Evolutionary conservation across 352 stramenopile genomes (phyloP).

Genomic region (Phytophthora brassicae): DNA sequence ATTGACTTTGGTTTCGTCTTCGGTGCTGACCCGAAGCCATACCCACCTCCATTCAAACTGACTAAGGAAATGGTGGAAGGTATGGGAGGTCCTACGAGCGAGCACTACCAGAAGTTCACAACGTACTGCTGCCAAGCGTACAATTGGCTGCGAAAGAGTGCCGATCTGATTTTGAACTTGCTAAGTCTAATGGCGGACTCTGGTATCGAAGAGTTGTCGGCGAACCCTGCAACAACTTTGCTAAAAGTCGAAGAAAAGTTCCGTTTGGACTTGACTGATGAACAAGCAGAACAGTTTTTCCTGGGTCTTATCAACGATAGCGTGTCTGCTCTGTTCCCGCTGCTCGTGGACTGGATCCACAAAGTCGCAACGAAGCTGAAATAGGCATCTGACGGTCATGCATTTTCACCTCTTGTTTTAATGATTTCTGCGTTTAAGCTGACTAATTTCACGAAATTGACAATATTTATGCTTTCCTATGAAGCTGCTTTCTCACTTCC

Average conservation of each 20-base stretch:
- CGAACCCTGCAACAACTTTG: conserved; percentile 79
- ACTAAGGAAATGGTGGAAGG: conserved; percentile 98
- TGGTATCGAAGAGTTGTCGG: conserved; percentile 94
- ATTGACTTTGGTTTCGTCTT: conserved; percentile 99
- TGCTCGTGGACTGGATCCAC: conserved; percentile 89
- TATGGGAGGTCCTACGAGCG: conserved; percentile 91
- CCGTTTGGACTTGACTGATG: conserved; percentile 96
- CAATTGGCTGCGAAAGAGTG: conserved; percentile 96
- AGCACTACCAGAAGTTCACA: conserved; percentile 93
- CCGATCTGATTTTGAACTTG: conserved; percentile 98
- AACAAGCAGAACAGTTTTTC: conserved; percentile 98
- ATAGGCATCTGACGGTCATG: conserved; percentile 18
- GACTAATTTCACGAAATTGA: conserved; percentile 8
- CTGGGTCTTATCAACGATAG: conserved; percentile 95
- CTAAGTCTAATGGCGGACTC: conserved; percentile 99
- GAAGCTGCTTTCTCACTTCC: conserved; percentile 19
- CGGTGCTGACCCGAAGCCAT: conserved; percentile 97
- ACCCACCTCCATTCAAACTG: conserved; percentile 98
- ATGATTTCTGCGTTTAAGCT: conserved; percentile 14
- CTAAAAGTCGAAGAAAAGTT: conserved; percentile 96
- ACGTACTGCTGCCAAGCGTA: conserved; percentile 93
- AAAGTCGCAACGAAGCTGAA: conserved; percentile 76
- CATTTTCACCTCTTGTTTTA: conserved; percentile 10
- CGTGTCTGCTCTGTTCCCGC: conserved; percentile 90
- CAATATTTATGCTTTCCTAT: conserved; percentile 22